Evolutionary conservation across 164 flowering plant genomes (phyloP), one percentile per base, ranked within the genome.

Genomic region (Taxillus chinensis): DNA sequence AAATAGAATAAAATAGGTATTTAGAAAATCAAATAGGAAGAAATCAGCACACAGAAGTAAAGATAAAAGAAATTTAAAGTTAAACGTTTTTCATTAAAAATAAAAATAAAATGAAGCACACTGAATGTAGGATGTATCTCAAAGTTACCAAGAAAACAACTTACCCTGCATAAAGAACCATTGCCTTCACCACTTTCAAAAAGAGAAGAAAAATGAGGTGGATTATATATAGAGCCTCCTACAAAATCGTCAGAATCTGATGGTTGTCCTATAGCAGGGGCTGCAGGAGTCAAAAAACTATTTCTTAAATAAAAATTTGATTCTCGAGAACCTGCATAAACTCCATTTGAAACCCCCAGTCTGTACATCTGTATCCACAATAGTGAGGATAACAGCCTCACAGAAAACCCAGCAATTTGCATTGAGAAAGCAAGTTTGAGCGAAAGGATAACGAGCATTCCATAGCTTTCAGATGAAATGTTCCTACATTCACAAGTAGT

Each of bases 311-410:
- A 86, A 65, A 69, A 74, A 73, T 91, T 86, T 65, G 81, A 67
- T 52, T 48, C 51, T 48, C 81, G 79, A 50, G 79, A 62, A 69
- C 12, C 70, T 62, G 79, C 45, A 62, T 63, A 60, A 50, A 86
- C 84, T 14, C 76, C 69, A 66, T 64, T 62, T 17, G 90, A 83
- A 67, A 62, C 80, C 16, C 98, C 98, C 75, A 87, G 63, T 79
- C 95, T 86, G 75, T 89, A 89, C 73, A 89, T 92, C 76, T 86
- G 98, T 66, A 92, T 80, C 98, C 98, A 92, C 45, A 89, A 59
- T 6, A 89, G 71, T 10, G 96, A 83, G 45, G 98, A 92, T 5
- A 72, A 76, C 41, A 83, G 46, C 79, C 95, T 83, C 67, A 86
- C 83, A 41, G 69, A 64, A 64, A 85, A 84, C 43, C 96, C 96